Percentiles rank a stretch among this genome's conserved stretches.
Evolutionary conservation across 2,329 filamentous ascomycete genomes (phyloP).

Genomic region (Teratosphaeria nubilosa): DNA sequence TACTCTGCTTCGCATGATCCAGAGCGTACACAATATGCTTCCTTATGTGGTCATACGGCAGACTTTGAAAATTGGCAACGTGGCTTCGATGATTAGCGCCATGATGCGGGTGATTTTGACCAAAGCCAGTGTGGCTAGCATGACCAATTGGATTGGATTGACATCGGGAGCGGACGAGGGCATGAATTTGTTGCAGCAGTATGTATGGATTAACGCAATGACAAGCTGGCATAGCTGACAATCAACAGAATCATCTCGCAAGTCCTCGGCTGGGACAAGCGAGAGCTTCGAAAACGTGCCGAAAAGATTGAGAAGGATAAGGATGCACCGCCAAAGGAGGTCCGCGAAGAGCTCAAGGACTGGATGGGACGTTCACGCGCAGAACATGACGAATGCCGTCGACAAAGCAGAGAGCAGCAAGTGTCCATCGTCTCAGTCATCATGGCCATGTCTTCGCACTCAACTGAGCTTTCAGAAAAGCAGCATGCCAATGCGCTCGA

Average conservation of each 20-base stretch:
- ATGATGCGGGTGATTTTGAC: constrained; percentile 63
- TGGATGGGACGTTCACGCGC: constrained; percentile 45
- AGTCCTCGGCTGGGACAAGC: constrained; percentile 61
- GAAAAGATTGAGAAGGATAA: constrained; percentile 55
- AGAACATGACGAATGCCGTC: constrained; percentile 50
- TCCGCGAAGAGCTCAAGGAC: constrained; percentile 50
- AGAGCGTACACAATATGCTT: constrained; percentile 58
- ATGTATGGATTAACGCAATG: constrained; percentile 5
- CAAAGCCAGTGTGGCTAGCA: constrained; percentile 63
- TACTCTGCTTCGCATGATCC: constrained; percentile 60
- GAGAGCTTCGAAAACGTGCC: constrained; percentile 56
- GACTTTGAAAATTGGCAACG: constrained; percentile 66
- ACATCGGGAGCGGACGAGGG: constrained; percentile 63
- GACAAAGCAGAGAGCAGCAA: constrained; percentile 41
- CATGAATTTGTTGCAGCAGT: constrained; percentile 67
- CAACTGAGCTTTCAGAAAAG: constrained; percentile 41
- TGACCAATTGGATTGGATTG: constrained; percentile 71
- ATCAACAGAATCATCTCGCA: constrained; percentile 57
- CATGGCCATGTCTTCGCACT: constrained; percentile 43
- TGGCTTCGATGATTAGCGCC: constrained; percentile 69
- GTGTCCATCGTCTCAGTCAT: constrained; percentile 59
- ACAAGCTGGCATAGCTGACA: not conserved
- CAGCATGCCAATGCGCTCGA: constrained; percentile 58
- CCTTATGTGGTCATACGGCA: constrained; percentile 65
- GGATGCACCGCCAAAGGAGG: constrained; percentile 48